A percentile compares a stretch with the other conserved stretches of the same genome.
phyloP scores from a whole-genome alignment of 441 rosid genomes.

The Corymbia calophylla region DNA sequence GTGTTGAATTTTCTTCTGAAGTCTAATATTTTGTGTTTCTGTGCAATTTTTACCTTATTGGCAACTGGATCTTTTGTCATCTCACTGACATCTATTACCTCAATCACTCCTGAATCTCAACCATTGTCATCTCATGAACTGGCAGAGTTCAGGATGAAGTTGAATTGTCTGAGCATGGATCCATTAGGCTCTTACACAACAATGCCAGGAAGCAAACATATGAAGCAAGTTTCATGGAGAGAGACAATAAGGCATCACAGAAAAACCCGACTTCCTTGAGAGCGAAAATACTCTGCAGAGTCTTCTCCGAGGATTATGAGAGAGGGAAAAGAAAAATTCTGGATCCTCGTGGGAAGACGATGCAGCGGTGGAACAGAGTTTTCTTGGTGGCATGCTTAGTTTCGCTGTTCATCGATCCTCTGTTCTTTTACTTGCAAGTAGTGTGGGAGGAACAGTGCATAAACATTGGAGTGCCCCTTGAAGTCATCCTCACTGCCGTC shows the following conservation, averaged over 20 bases:
- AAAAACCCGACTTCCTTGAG: neutral
- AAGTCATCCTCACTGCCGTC: neutral
- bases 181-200: neutral
- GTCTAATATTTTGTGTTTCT: neutral
- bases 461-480: neutral
- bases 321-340: constrained; percentile 1
- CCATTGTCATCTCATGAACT: neutral
- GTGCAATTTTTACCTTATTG: neutral
- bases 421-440: constrained; percentile 6
- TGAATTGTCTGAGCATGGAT: neutral
- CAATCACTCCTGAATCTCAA: neutral
- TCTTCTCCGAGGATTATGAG: constrained; percentile 9
- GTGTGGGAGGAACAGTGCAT: constrained; percentile 3
- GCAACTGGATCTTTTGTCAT: neutral
- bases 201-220: neutral
- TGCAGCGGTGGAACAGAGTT: constrained; percentile 9
- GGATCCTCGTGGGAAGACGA: constrained; percentile 7
- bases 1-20: neutral
- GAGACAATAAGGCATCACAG: neutral
- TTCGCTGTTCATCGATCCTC: constrained; percentile 9
- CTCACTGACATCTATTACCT: neutral
- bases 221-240: neutral
- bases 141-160: neutral
- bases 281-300: neutral
- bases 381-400: constrained; percentile 9